Evolutionary conservation across 345 rosid genomes (phyloP).

Genomic region (Populus tremula): DNA sequence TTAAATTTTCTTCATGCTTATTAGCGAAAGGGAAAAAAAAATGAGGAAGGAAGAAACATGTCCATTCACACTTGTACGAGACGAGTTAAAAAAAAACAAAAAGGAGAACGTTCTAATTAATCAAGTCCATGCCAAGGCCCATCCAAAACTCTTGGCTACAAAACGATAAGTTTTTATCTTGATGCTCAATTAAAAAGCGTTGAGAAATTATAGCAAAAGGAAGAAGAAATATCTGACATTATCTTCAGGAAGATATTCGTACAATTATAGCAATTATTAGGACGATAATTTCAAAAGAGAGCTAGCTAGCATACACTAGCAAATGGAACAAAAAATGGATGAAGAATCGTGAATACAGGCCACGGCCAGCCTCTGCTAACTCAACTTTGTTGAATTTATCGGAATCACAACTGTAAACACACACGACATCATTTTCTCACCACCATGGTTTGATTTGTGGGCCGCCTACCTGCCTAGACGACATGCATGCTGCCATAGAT

Average conservation of each 20-base stretch:
- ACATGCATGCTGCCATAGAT: background rate
- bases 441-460: background rate
- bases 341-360: too few relatives aligned
- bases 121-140: background rate
- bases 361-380: too few relatives aligned
- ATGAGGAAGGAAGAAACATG: background rate
- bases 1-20: background rate
- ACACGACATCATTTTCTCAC: too few relatives aligned
- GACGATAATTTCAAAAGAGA: too few relatives aligned
- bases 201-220: background rate
- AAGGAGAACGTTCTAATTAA: background rate
- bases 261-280: too few relatives aligned
- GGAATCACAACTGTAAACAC: too few relatives aligned
- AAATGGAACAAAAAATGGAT: too few relatives aligned
- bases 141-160: background rate
- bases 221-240: background rate
- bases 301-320: too few relatives aligned
- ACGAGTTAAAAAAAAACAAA: background rate
- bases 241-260: background rate
- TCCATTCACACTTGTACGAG: background rate
- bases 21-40: too few relatives aligned
- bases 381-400: too few relatives aligned
- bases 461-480: background rate
- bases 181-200: background rate
- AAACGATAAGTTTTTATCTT: background rate